Percentiles rank a stretch among this genome's conserved stretches.
Conservation (phyloP, 164 flowering plant genomes). For the Berberis vulgaris region DNA sequence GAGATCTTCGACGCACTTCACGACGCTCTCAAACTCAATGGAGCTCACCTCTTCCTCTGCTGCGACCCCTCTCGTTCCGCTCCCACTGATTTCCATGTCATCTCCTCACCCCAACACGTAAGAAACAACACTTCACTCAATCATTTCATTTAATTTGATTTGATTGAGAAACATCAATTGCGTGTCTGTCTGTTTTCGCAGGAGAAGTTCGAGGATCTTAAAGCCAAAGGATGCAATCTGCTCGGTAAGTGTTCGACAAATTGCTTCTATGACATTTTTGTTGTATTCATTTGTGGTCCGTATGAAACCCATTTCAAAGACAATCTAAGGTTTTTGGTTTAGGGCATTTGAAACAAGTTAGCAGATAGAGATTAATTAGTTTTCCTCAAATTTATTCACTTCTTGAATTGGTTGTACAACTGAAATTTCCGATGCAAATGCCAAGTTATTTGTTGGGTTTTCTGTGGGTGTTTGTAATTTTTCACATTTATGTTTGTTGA, state of each 20-base stretch:
- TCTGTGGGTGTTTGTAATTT: not conserved
- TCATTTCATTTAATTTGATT: not conserved
- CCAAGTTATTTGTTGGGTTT: not conserved
- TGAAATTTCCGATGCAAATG: not conserved
- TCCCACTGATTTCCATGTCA: constrained; percentile 73
- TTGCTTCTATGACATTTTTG: not conserved
- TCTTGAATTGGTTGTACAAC: not conserved
- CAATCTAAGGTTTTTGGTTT: not conserved
- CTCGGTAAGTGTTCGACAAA: constrained; percentile 29
- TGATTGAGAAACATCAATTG: not conserved
- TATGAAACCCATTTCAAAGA: not conserved
- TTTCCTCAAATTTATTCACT: not conserved
- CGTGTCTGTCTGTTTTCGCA: constrained; percentile 18
- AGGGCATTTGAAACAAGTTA: not conserved
- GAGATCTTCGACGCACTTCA: constrained; percentile 74
- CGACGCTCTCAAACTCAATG: constrained; percentile 75
- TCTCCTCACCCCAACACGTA: constrained; percentile 72
- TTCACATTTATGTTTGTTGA: not conserved
- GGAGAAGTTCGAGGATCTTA: constrained; percentile 87
- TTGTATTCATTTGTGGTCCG: not conserved
- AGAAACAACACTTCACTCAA: not conserved
- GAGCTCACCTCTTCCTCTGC: constrained; percentile 69
- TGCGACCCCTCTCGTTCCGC: constrained; percentile 69
- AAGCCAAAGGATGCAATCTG: constrained; percentile 74
- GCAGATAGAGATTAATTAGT: not conserved